A percentile compares a stretch with the other conserved stretches of the same genome.
Evolutionary conservation across 257 asterid species (phyloP).

Genomic region (Capsicum pubescens): DNA sequence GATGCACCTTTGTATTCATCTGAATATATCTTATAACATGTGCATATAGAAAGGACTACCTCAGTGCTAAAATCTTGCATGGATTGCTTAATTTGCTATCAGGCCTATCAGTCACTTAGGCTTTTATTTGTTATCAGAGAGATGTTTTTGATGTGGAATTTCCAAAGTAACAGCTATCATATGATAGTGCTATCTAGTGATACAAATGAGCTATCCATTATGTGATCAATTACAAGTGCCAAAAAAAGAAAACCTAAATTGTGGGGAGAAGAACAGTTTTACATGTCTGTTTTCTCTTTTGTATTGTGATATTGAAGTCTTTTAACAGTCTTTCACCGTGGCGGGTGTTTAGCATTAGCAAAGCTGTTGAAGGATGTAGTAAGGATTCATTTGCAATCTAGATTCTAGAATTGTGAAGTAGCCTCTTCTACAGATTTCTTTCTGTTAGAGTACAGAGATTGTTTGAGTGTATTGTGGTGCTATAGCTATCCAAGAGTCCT

Average conservation of each 20-base stretch:
- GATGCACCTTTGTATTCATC: not conserved
- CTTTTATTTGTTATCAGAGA: slow-evolving; percentile 3
- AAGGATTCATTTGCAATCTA: not conserved
- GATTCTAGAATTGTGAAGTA: not conserved
- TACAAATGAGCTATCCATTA: not conserved
- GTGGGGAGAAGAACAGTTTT: not conserved
- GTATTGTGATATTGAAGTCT: not conserved
- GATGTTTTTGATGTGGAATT: not conserved
- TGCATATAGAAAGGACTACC: not conserved
- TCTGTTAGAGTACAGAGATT: not conserved
- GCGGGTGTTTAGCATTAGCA: not conserved
- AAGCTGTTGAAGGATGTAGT: not conserved
- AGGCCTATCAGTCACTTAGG: not conserved
- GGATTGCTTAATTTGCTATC: not conserved
- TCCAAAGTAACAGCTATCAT: not conserved
- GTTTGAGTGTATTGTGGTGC: not conserved
- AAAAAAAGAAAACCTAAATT: not conserved
- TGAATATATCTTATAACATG: not conserved
- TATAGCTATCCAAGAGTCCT: not conserved
- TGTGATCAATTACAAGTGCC: not conserved
- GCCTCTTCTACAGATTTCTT: not conserved
- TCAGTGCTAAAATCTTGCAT: slow-evolving; percentile 7
- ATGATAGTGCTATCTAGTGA: not conserved
- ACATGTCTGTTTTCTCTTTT: not conserved
- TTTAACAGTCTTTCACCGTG: not conserved